phyloP scores from a whole-genome alignment of 2,329 filamentous ascomycete species.

The Scopulariopsis brevicaulis region DNA sequence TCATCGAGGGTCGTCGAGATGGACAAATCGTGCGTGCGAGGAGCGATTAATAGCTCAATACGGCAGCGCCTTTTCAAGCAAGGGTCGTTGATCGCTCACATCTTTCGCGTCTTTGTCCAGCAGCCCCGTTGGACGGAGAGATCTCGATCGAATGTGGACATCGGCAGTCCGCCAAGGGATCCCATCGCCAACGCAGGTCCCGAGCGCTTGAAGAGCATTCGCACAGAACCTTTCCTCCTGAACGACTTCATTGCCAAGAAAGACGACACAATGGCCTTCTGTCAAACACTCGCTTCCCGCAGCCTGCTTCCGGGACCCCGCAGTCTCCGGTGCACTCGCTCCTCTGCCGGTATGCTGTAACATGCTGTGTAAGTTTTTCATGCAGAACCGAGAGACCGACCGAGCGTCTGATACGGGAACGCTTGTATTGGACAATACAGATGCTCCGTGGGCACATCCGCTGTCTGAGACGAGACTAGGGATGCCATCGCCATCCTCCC shows the following conservation, averaged over 20 bases:
- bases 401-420: neutral
- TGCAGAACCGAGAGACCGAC: neutral
- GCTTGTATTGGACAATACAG: neutral
- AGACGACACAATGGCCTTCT: neutral
- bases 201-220: too few relatives aligned
- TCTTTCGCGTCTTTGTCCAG: too few relatives aligned
- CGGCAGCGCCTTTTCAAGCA: too few relatives aligned
- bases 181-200: too few relatives aligned
- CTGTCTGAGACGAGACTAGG: neutral
- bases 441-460: neutral
- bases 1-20: too few relatives aligned
- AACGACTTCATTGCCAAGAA: neutral
- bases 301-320: neutral
- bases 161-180: too few relatives aligned
- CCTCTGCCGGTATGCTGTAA: neutral
- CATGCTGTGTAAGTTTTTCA: neutral
- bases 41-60: too few relatives aligned
- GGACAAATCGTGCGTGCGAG: too few relatives aligned
- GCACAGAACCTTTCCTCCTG: too few relatives aligned
- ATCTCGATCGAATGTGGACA: too few relatives aligned
- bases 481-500: neutral
- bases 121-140: too few relatives aligned
- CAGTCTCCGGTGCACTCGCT: neutral
- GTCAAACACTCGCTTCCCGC: neutral
- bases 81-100: too few relatives aligned